These are phyloP conservation scores for Brettanomyces anomalus DNA, from an alignment of 805 yeast species.

Conservation along the genomic window DNA sequence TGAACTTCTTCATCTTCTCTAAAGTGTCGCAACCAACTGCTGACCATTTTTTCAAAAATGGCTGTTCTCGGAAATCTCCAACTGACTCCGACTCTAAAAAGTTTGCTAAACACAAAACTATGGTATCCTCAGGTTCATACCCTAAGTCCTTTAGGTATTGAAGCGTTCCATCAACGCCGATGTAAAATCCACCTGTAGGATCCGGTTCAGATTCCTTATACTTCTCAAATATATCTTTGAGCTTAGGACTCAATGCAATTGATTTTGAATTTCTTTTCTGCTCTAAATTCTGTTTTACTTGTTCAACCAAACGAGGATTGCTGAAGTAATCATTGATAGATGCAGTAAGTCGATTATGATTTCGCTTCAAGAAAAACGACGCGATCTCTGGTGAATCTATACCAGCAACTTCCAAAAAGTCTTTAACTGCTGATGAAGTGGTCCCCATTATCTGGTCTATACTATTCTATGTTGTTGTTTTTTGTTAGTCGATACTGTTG, in stretches of 20 bases:
- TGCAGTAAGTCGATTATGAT: slow-evolving; percentile 11
- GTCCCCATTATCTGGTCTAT: slow-evolving; percentile 2
- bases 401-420: slow-evolving; percentile 35
- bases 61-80: slow-evolving; percentile 46
- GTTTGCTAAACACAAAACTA: slow-evolving; percentile 62
- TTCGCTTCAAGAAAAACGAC: slow-evolving; percentile 24
- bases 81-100: slow-evolving; percentile 56
- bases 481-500: too few relatives aligned
- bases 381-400: slow-evolving; percentile 27
- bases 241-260: slow-evolving; percentile 5
- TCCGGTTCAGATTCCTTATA: slow-evolving; percentile 20
- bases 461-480: too few relatives aligned
- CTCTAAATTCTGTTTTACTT: slow-evolving; percentile 3
- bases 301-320: slow-evolving; percentile 11
- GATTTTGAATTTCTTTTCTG: background rate
- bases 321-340: slow-evolving; percentile 19
- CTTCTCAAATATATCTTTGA: slow-evolving; percentile 27
- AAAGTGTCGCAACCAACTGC: slow-evolving; percentile 23
- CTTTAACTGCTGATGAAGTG: slow-evolving; percentile 14
- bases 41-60: slow-evolving; percentile 55
- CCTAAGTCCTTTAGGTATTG: slow-evolving; percentile 57
- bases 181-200: slow-evolving; percentile 25
- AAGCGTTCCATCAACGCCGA: slow-evolving; percentile 76
- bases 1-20: slow-evolving; percentile 37
- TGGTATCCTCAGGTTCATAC: slow-evolving; percentile 65